These are phyloP conservation scores for Volvox carteri DNA, from an alignment of 163 green algal species.

Conservation along the genomic window DNA sequence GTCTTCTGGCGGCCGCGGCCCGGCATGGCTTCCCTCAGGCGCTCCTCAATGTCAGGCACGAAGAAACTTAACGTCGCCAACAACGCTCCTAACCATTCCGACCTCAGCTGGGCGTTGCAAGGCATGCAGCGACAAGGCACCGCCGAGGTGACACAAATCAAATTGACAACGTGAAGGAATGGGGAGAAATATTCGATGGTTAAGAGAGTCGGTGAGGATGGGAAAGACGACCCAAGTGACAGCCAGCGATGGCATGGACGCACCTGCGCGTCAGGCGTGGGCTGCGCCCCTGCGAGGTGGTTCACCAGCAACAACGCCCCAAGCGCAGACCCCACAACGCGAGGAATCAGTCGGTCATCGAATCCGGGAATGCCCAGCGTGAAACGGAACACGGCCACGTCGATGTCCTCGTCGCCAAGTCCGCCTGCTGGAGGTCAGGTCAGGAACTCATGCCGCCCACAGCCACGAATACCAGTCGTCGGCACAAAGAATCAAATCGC, in stretches of 20 bases:
- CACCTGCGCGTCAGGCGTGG: constrained; percentile 73
- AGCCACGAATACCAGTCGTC: background rate
- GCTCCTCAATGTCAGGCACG: constrained; percentile 81
- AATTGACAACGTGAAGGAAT: background rate
- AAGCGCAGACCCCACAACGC: constrained; percentile 79
- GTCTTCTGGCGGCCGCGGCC: constrained; percentile 72
- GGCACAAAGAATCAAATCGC: background rate
- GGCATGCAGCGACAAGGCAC: background rate
- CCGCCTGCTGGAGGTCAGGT: constrained; percentile 45
- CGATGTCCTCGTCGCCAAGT: constrained; percentile 73
- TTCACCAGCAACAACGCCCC: constrained; percentile 82
- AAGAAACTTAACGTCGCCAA: constrained; percentile 77
- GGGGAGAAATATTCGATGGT: background rate
- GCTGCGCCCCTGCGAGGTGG: constrained; percentile 73
- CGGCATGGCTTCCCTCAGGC: constrained; percentile 79
- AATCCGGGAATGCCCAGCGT: constrained; percentile 93
- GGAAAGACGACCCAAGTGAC: no score
- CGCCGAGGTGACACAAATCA: background rate
- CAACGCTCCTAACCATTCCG: constrained; percentile 77
- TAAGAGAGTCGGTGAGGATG: background rate
- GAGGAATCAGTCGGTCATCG: constrained; percentile 86
- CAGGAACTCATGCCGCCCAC: background rate
- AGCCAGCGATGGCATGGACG: no score
- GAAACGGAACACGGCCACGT: constrained; percentile 93
- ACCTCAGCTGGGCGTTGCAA: constrained; percentile 68